A percentile compares a stretch with the other conserved stretches of the same genome.
Evolutionary conservation across 1,139 yeast species (phyloP).

Genomic region (Lizanozyma gosingica): DNA sequence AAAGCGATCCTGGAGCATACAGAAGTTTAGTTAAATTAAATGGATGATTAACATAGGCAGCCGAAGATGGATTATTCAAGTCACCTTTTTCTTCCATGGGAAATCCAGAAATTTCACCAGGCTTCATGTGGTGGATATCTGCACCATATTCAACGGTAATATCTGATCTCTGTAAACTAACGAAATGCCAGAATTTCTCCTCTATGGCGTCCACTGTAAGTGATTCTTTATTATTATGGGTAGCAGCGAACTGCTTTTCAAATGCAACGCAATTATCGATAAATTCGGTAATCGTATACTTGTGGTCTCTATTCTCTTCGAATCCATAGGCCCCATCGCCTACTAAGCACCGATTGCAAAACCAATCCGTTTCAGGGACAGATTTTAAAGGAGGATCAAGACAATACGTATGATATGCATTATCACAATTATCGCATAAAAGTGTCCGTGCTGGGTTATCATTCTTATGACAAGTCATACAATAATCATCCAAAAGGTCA

Average conservation of each 20-base stretch:
- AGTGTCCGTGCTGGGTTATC: conserved; percentile 44
- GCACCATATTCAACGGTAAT: conserved; percentile 68
- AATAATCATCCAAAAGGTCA: conserved; percentile 26
- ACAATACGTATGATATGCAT: conserved; percentile 58
- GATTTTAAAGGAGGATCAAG: conserved; percentile 40
- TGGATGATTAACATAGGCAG: conserved; percentile 44
- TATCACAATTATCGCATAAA: conserved; percentile 68
- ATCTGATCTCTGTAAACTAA: conserved; percentile 31
- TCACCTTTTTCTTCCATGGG: conserved; percentile 26
- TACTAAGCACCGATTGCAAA: conserved; percentile 69
- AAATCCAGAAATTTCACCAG: conserved; percentile 65
- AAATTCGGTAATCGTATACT: conserved; percentile 54
- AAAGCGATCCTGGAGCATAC: conserved; percentile 52
- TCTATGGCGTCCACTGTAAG: conserved; percentile 41
- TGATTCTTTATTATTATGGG: conserved; percentile 6
- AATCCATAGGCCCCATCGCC: conserved; percentile 91
- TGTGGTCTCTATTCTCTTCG: conserved; percentile 53
- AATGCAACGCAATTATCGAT: conserved; percentile 49
- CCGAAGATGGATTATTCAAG: conserved; percentile 11
- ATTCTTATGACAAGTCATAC: conserved; percentile 45
- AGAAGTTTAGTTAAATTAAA: conserved; percentile 65
- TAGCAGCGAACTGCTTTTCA: conserved; percentile 23
- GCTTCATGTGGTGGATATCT: conserved; percentile 54
- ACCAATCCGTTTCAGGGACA: conserved; percentile 61
- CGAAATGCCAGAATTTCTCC: conserved; percentile 51